phyloP scores from a whole-genome alignment of 2,329 filamentous ascomycete genomes.

The Aplosporella prunicola region DNA sequence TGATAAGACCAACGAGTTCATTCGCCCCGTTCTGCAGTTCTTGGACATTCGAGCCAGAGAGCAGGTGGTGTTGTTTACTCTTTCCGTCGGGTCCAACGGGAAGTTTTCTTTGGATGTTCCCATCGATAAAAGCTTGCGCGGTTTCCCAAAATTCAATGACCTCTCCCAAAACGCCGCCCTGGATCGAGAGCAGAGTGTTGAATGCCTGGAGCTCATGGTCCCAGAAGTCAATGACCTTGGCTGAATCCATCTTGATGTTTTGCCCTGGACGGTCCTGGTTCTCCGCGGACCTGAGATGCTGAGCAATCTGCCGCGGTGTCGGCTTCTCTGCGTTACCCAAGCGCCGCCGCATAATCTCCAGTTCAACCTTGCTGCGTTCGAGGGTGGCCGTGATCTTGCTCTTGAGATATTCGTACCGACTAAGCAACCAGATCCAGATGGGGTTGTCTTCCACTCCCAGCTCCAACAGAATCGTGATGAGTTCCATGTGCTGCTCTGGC shows the following conservation, averaged over 20 bases:
- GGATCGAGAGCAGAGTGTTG: slow-evolving; percentile 59
- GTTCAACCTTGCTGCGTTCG: slow-evolving; percentile 81
- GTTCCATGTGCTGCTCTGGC: slow-evolving; percentile 79
- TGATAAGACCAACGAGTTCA: slow-evolving; percentile 75
- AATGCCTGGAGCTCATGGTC: slow-evolving; percentile 74
- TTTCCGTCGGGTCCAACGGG: slow-evolving; percentile 75
- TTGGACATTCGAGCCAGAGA: slow-evolving; percentile 59
- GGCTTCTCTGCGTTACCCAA: slow-evolving; percentile 68
- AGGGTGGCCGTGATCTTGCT: slow-evolving; percentile 70
- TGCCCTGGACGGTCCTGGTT: slow-evolving; percentile 28
- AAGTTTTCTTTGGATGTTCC: slow-evolving; percentile 68
- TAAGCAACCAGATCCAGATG: slow-evolving; percentile 91
- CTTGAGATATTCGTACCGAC: slow-evolving; percentile 81
- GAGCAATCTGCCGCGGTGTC: slow-evolving; percentile 54
- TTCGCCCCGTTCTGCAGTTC: slow-evolving; percentile 69
- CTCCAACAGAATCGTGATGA: slow-evolving; percentile 83
- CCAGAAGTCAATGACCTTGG: slow-evolving; percentile 83
- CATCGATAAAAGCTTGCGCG: slow-evolving; percentile 80
- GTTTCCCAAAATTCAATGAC: slow-evolving; percentile 91
- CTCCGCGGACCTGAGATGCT: slow-evolving; percentile 64
- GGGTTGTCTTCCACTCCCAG: slow-evolving; percentile 92
- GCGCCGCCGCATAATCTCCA: slow-evolving; percentile 78
- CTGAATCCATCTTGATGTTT: slow-evolving; percentile 60
- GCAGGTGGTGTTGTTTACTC: slow-evolving; percentile 69
- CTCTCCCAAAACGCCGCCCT: slow-evolving; percentile 76